A percentile compares a stretch with the other conserved stretches of the same genome.
Evolutionary conservation across 2,329 filamentous ascomycete species (phyloP).

Genomic region (Sclerotinia glacialis): DNA sequence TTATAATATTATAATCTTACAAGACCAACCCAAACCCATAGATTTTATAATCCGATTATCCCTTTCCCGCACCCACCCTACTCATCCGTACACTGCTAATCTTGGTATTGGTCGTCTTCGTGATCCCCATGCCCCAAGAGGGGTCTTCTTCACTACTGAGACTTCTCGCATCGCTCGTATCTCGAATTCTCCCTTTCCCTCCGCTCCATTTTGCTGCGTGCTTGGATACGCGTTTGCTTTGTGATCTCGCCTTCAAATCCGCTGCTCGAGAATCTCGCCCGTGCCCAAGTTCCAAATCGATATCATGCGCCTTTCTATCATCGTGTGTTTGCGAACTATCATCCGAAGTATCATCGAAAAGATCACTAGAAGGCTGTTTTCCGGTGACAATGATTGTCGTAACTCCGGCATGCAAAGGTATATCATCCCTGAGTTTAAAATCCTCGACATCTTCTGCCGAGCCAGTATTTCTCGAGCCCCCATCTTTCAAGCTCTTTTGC

Average conservation of each 20-base stretch:
- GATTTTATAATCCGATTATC: neutral
- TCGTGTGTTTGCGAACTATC: neutral
- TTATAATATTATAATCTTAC: constrained; percentile 7
- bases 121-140: constrained; percentile 6
- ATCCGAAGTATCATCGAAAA: neutral
- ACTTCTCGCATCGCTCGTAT: constrained; percentile 4
- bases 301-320: neutral
- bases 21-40: neutral
- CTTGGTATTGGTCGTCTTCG: constrained; percentile 13
- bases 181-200: neutral
- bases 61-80: neutral
- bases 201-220: neutral
- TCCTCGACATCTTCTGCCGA: neutral
- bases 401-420: neutral
- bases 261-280: neutral
- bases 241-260: neutral
- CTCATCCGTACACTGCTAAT: constrained; percentile 8
- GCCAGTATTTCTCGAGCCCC: neutral
- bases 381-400: neutral
- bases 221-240: neutral
- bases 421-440: neutral
- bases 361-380: neutral
- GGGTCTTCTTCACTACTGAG: neutral
- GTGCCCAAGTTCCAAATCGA: neutral
- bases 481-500: constrained; percentile 2